Base-by-base conservation (phyloP, 1,284 basidiomycete genomes). In the Microbotryum scabiosae region DNA sequence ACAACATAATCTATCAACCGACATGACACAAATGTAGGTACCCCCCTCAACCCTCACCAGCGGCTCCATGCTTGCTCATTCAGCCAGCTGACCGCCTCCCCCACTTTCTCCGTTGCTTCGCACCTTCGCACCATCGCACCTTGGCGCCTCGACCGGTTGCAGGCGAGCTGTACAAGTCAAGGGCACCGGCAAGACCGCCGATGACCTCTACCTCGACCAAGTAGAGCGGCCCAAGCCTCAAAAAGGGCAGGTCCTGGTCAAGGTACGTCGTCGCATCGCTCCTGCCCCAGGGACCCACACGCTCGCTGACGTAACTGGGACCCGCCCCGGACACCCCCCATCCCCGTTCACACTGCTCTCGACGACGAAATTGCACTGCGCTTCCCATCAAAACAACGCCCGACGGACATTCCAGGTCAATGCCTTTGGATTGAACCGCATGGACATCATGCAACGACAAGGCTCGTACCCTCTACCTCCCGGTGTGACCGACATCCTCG, bases 351-450 rank as follows among this genome's bases (percentile, higher is more conserved):
- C 36, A 6, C 36, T 41, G 16, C 36, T 41, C 36, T 41, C 36
- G 36, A 41, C 36, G 36, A 41, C 36, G 30, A 30, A 30, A 10
- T 18, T 41, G 36, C 36, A 41, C 12, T 41, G 36, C 14, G 36
- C 36, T 41, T 41, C 36, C 12, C 16, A 32, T 32, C 30, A n/a
- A 32, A 41, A 41, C 36, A 41, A 41, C 36, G 36, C 36, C 12
- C 16, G 10, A 9, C 16, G 2, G 16, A 41, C 36, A 5, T 41
- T 41, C 36, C 53, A 66, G 58, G 54, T 87, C 70, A 84, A 83
- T 71, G 84, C 84, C 0, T 93, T 93, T 73, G 90, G 89, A 18
- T 74, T 93, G 61, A 94, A 94, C 76, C 54, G 90, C 26, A 87
- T 91, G 89, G 91, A 94, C 73, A 80, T 91, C 51, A 64, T 75